These are phyloP conservation scores for Edaphochlamys debaryana DNA, from an alignment of 139 green algal genomes.

Conservation along the genomic window DNA sequence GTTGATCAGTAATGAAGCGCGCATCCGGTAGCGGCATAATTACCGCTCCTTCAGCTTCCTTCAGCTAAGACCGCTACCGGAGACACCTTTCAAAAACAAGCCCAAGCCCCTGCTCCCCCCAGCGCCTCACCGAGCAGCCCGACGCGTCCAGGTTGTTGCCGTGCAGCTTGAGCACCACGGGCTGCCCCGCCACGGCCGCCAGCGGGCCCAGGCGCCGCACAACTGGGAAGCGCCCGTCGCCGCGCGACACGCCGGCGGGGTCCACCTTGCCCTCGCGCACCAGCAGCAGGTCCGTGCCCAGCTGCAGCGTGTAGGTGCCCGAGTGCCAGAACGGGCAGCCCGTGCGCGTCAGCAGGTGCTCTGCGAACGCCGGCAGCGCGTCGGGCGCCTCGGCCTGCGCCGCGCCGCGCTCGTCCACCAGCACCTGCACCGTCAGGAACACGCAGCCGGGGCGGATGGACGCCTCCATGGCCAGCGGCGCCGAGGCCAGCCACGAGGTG, in stretches of 20 bases:
- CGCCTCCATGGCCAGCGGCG: constrained; percentile 64
- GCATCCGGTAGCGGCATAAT: no score
- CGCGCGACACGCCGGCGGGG: background rate
- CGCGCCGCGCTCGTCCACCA: constrained; percentile 41
- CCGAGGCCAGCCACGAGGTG: constrained; percentile 59
- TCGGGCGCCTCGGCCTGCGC: constrained; percentile 4
- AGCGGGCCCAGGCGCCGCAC: constrained; percentile 28
- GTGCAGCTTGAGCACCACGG: constrained; percentile 2
- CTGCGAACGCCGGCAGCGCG: constrained; percentile 47
- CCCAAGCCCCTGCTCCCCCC: no score
- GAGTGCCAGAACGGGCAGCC: constrained; percentile 57
- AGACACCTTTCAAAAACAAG: no score
- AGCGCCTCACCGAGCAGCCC: constrained; percentile 28
- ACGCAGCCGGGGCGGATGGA: constrained; percentile 86
- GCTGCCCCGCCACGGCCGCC: background rate
- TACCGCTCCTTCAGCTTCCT: no score
- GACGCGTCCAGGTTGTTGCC: constrained; percentile 26
- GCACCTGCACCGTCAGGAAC: constrained; percentile 73
- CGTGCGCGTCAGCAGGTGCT: constrained; percentile 50
- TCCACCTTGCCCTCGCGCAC: constrained; percentile 7
- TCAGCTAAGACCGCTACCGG: no score
- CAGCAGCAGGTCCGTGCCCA: constrained; percentile 41
- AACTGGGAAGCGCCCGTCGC: constrained; percentile 11
- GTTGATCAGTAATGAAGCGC: no score
- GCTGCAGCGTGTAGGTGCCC: constrained; percentile 65